These are phyloP conservation scores for Sarocladium kiliense DNA, from an alignment of 2,329 filamentous ascomycete species.

Conservation along the genomic window DNA sequence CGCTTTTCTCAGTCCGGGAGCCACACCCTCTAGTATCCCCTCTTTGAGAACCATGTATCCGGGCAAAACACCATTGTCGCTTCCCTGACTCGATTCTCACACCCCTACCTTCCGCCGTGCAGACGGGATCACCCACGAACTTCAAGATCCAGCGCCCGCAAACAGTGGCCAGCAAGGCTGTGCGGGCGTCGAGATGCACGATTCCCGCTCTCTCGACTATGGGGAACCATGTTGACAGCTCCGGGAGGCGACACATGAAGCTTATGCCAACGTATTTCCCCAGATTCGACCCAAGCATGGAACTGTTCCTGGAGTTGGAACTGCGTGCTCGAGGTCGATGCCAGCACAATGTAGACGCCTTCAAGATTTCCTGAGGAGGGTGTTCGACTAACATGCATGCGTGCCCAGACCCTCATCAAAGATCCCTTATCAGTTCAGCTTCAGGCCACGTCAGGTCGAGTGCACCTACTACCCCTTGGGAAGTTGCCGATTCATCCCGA, in stretches of 20 bases:
- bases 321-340: neutral
- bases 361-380: neutral
- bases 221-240: constrained; percentile 13
- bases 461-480: neutral
- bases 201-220: constrained; percentile 16
- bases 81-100: neutral
- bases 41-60: neutral
- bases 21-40: neutral
- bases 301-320: neutral
- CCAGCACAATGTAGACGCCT: no score
- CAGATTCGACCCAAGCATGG: neutral
- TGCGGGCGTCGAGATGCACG: constrained; percentile 26
- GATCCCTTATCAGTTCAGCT: constrained; percentile 4
- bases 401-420: neutral
- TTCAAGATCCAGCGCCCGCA: constrained; percentile 22
- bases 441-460: neutral
- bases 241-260: neutral
- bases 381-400: neutral
- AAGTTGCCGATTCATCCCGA: neutral
- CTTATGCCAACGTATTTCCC: constrained; percentile 1
- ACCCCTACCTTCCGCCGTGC: neutral
- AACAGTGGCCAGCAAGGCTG: constrained; percentile 10
- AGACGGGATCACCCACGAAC: neutral
- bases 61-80: neutral
- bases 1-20: neutral